Percentiles rank a stretch among this genome's conserved stretches.
Conservation (phyloP, 2,329 filamentous ascomycete species). For the Verticillium dahliae region DNA sequence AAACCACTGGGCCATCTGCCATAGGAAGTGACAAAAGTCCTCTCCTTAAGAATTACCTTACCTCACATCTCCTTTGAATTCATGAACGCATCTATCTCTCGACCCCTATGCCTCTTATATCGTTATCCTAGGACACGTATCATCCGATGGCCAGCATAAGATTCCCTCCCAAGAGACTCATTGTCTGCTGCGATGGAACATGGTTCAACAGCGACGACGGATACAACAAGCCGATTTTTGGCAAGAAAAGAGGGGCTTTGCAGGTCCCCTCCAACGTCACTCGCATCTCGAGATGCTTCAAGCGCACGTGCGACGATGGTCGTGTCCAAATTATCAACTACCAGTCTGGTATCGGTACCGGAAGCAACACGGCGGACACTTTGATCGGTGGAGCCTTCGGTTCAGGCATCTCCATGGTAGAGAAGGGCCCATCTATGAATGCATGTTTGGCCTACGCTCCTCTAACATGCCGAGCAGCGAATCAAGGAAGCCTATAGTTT, state of each 20-base stretch:
- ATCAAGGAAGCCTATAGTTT: constrained; percentile 58
- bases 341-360: constrained; percentile 54
- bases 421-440: neutral
- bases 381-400: constrained; percentile 50
- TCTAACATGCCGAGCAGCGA: constrained; percentile 23
- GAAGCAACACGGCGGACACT: constrained; percentile 39
- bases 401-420: constrained; percentile 44
- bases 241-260: constrained; percentile 29
- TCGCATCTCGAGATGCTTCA: constrained; percentile 51
- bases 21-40: too few species aligned
- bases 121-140: too few species aligned
- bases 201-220: constrained; percentile 31
- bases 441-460: neutral
- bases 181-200: constrained; percentile 44
- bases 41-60: too few species aligned
- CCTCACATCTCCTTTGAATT: too few species aligned
- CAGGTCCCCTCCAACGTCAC: constrained; percentile 55
- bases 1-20: too few species aligned
- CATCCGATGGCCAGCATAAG: neutral
- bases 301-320: constrained; percentile 41
- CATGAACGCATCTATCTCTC: too few species aligned
- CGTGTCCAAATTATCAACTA: constrained; percentile 54
- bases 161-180: constrained; percentile 33
- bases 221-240: constrained; percentile 30
- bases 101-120: too few species aligned